Evolutionary conservation across 179 eudicot genomes (phyloP).

Genomic region (Amaranthus tricolor): DNA sequence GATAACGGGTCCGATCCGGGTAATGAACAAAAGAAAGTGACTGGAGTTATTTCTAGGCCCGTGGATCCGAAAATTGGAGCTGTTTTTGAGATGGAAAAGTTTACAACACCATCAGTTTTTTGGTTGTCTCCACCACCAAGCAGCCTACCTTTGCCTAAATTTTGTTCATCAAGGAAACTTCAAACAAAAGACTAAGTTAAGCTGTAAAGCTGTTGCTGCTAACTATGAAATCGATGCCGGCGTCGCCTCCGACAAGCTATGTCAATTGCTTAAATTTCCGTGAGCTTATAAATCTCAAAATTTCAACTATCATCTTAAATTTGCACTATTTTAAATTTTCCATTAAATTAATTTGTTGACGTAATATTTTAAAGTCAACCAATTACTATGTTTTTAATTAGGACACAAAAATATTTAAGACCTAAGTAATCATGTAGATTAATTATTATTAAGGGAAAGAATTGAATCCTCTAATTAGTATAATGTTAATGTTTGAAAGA

Average conservation of each 20-base stretch:
- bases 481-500: neutral
- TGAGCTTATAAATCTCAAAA: neutral
- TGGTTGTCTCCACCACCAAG: constrained; percentile 65
- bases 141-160: constrained; percentile 68
- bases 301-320: neutral
- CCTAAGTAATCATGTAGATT: neutral
- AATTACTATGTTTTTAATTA: neutral
- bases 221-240: constrained; percentile 16
- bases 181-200: constrained; percentile 27
- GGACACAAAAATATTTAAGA: neutral
- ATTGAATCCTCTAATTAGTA: neutral
- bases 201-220: constrained; percentile 41
- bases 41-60: neutral
- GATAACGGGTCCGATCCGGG: neutral
- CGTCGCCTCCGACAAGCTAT: constrained; percentile 49
- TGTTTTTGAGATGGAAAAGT: constrained; percentile 14
- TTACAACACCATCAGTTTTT: constrained; percentile 23
- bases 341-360: neutral
- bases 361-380: too few species aligned
- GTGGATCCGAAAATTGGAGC: neutral
- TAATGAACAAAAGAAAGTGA: neutral
- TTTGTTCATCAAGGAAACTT: constrained; percentile 33
- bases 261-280: constrained; percentile 45
- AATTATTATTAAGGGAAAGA: neutral
- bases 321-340: neutral